Percentiles rank a stretch among this genome's conserved stretches.
Evolutionary conservation across 805 yeast species (phyloP).

Genomic region (Millerago galiae): DNA sequence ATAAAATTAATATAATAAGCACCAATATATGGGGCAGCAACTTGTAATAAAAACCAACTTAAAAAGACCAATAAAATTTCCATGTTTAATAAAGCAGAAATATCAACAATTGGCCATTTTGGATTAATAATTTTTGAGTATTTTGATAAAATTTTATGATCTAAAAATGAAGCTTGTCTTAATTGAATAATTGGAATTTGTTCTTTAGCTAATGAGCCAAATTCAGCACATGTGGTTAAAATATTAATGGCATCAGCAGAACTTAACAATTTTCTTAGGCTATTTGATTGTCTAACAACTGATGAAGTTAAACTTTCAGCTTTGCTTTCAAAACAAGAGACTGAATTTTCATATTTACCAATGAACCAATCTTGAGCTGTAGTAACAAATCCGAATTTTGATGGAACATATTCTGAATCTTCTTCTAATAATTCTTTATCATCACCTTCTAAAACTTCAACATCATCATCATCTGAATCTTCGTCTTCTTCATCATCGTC

Average conservation of each 20-base stretch:
- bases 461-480: constrained; percentile 6
- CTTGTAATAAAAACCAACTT: constrained; percentile 21
- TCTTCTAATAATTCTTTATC: constrained; percentile 14
- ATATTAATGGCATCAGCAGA: constrained; percentile 23
- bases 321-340: constrained; percentile 17
- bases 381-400: constrained; percentile 9
- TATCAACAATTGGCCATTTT: constrained; percentile 15
- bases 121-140: constrained; percentile 12
- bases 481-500: constrained; percentile 9
- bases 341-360: constrained; percentile 16
- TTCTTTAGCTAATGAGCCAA: constrained; percentile 9
- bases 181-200: constrained; percentile 17
- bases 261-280: constrained; percentile 20
- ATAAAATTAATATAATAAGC: constrained; percentile 27
- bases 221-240: constrained; percentile 16
- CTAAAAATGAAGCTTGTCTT: constrained; percentile 14
- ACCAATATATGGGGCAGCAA: constrained; percentile 20
- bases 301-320: constrained; percentile 7
- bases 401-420: constrained; percentile 9
- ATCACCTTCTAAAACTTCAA: constrained; percentile 10
- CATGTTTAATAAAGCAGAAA: constrained; percentile 2
- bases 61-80: constrained; percentile 7
- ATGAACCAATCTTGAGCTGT: constrained; percentile 18
- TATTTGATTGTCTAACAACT: constrained; percentile 8
- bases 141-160: constrained; percentile 17